Evolutionary conservation across 73 alveolate genomes (phyloP), one percentile per base, ranked within the genome.

Genomic region (Paramecium biaurelia): DNA sequence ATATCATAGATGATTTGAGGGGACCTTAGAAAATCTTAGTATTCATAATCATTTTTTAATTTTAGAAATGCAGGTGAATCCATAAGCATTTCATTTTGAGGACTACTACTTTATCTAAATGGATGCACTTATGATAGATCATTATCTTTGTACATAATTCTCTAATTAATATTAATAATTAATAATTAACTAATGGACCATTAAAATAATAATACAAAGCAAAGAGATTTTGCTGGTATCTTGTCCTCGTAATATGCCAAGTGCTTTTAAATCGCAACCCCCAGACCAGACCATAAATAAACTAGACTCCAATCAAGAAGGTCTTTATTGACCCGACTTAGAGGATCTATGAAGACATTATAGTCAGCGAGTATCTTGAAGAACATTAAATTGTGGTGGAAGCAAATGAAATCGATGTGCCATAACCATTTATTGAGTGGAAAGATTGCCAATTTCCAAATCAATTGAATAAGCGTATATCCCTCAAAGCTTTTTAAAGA

Each of bases 401-500:
- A 26, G 57, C 34, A 23, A 57, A 85, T 45, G 12, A 59, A 7
- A 28, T 85, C 42, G 9, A 32, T 2, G 57, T 85, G 35, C 85
- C 93, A 23, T 35, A 59, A 38, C 85, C 93, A 30, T 85, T 28
- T 57, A 37, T 85, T 4, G 41, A 85, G 42, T 79, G 90, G 90
- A 79, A n/a, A 79, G 90, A 79, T 45, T 79, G 90, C 56, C 32
- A 24, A 85, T 85, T 67, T 70, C 67, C 63, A 12, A 30, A 20
- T 15, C 32, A 26, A 20, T 18, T 85, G 18, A 34, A 59, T 42
- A 68, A 86, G 58, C 70, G 85, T 23, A 88, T 96, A 6, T 96
- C 95, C 70, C 93, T 86, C 89, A 95, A 94, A 85, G 94, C 87
- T 12, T 96, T 93, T 72, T 26, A 82, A 47, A 90, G 95, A 26